phyloP scores from a whole-genome alignment of 2,329 filamentous ascomycete genomes.

The Talaromyces albobiverticillius region DNA sequence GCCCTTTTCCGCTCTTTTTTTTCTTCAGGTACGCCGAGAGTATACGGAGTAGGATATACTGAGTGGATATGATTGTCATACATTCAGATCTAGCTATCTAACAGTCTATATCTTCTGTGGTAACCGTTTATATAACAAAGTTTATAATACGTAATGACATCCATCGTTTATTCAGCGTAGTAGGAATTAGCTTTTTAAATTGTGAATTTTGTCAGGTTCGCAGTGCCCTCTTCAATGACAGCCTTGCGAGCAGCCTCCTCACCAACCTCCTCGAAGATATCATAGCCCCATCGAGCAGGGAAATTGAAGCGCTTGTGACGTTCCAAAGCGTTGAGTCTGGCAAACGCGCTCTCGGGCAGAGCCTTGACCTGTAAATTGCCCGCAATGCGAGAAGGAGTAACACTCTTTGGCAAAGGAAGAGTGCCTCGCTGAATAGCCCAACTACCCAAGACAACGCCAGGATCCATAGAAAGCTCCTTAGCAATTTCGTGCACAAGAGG shows the following conservation, averaged over 20 bases:
- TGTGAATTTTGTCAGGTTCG: background rate
- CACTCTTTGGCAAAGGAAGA: constrained; percentile 55
- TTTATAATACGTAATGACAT: too few species aligned
- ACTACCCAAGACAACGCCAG: constrained; percentile 53
- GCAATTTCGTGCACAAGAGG: constrained; percentile 60
- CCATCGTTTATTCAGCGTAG: too few species aligned
- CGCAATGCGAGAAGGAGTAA: constrained; percentile 51
- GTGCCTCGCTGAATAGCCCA: constrained; percentile 56
- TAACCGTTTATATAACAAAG: too few species aligned
- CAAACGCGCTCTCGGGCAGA: constrained; percentile 30
- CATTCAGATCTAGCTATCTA: too few species aligned
- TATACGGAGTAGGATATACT: too few species aligned
- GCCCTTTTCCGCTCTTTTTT: too few species aligned
- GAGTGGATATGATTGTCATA: too few species aligned
- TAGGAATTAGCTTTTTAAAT: background rate
- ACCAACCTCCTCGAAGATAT: constrained; percentile 36
- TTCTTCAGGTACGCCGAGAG: too few species aligned
- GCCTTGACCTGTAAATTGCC: constrained; percentile 45
- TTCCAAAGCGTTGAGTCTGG: constrained; percentile 33
- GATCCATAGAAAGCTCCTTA: constrained; percentile 59
- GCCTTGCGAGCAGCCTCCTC: constrained; percentile 12
- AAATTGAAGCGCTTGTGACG: constrained; percentile 37
- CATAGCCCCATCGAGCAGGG: constrained; percentile 35
- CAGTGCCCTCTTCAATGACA: background rate
- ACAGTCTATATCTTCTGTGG: too few species aligned